A percentile compares a stretch with the other conserved stretches of the same genome.
Evolutionary conservation across 768 basidiomycete species (phyloP).

Genomic region (Antrodiella citrinella): DNA sequence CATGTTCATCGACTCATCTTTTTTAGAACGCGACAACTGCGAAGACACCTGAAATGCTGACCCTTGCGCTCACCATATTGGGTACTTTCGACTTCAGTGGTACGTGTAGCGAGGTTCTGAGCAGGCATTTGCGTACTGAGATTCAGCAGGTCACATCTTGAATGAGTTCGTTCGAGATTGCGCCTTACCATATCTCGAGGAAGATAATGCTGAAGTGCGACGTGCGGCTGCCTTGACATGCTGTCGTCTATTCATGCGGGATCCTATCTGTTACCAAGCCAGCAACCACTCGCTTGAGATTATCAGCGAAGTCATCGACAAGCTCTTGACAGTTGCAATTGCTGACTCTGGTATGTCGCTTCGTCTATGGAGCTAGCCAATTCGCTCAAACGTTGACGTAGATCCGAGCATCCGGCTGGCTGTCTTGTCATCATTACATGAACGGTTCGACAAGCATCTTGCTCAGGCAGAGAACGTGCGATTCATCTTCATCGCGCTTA

Average conservation of each 20-base stretch:
- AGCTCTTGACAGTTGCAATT: constrained; percentile 88
- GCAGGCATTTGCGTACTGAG: too few relatives aligned
- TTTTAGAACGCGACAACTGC: constrained; percentile 23
- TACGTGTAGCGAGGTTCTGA: constrained; percentile 27
- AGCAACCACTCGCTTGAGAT: constrained; percentile 95
- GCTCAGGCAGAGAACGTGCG: constrained; percentile 98
- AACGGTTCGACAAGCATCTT: constrained; percentile 93
- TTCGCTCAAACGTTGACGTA: constrained; percentile 16
- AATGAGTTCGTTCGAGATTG: constrained; percentile 94
- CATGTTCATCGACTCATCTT: not conserved
- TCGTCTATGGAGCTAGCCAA: not conserved
- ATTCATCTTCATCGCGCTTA: constrained; percentile 92
- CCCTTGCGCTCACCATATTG: constrained; percentile 78
- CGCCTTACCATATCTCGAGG: constrained; percentile 88
- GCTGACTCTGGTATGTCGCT: constrained; percentile 77
- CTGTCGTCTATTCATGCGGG: constrained; percentile 84
- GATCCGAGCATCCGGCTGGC: constrained; percentile 79
- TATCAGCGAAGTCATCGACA: constrained; percentile 96
- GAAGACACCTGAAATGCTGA: constrained; percentile 61
- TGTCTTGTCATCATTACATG: constrained; percentile 80
- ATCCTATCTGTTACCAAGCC: constrained; percentile 93
- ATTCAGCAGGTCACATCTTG: constrained; percentile 67
- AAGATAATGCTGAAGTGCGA: constrained; percentile 83
- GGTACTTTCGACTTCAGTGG: constrained; percentile 94
- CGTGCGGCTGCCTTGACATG: constrained; percentile 88